Evolutionary conservation across 2,329 filamentous ascomycete species (phyloP).

Genomic region (Diaporthe australafricana): DNA sequence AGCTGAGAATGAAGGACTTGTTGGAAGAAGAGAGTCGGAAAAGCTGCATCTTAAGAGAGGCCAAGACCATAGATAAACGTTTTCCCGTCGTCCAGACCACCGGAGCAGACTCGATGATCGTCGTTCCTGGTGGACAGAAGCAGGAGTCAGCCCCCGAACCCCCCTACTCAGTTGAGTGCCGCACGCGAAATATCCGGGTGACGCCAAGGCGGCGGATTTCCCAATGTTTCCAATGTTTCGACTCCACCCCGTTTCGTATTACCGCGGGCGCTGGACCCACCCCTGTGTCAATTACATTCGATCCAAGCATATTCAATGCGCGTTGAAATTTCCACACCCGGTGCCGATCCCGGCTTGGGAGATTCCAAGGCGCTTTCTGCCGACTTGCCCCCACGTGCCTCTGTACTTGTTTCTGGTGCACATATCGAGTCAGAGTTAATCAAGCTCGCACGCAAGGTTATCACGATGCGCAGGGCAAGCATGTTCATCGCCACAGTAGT

Average conservation of each 20-base stretch:
- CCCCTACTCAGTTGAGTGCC: constrained; percentile 8
- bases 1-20: neutral
- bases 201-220: constrained; percentile 21
- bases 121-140: constrained; percentile 4
- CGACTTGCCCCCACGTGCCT: constrained; percentile 12
- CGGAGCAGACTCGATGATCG: constrained; percentile 6
- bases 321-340: constrained; percentile 8
- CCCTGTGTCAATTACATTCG: constrained; percentile 27
- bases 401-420: neutral
- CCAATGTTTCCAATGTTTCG: constrained; percentile 24
- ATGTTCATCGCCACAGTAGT: neutral
- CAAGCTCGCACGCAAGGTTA: constrained; percentile 17
- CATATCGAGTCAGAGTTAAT: constrained; percentile 18
- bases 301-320: constrained; percentile 4
- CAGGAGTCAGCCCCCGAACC: constrained; percentile 9
- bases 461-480: neutral
- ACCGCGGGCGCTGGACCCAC: constrained; percentile 12
- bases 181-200: constrained; percentile 26
- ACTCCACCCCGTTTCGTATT: constrained; percentile 19
- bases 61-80: constrained; percentile 7
- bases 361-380: neutral
- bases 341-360: constrained; percentile 16
- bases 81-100: neutral
- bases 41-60: constrained; percentile 5
- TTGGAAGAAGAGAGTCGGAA: neutral